These are phyloP conservation scores for Flaveria sonorensis DNA, from an alignment of 129 eudicot species.

Conservation along the genomic window DNA sequence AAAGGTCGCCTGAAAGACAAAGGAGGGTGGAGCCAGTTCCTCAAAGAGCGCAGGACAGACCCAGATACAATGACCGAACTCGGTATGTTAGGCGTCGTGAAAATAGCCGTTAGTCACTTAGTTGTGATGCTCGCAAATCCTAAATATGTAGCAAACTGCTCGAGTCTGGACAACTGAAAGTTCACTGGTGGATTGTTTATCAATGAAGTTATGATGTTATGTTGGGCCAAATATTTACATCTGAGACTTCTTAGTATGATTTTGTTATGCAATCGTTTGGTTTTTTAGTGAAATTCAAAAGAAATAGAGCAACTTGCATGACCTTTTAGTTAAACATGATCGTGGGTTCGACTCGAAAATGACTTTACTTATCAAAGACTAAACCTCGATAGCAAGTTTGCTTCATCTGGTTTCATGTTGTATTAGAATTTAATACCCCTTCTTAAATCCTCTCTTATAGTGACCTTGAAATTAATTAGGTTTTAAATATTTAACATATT, in stretches of 20 bases:
- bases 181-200: slow-evolving; percentile 24
- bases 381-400: too few relatives aligned
- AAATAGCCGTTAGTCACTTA: slow-evolving; percentile 49
- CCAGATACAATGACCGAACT: slow-evolving; percentile 92
- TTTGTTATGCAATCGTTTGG: background rate
- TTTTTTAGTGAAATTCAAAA: too few relatives aligned
- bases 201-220: slow-evolving; percentile 7
- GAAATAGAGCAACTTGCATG: too few relatives aligned
- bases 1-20: slow-evolving; percentile 91
- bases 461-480: background rate
- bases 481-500: background rate
- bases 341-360: too few relatives aligned
- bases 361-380: too few relatives aligned
- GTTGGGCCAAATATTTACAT: background rate
- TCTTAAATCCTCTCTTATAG: background rate
- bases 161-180: background rate
- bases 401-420: too few relatives aligned
- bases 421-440: too few relatives aligned
- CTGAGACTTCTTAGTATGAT: background rate
- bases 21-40: slow-evolving; percentile 97
- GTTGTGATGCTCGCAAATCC: background rate
- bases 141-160: slow-evolving; percentile 17
- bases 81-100: slow-evolving; percentile 92
- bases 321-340: too few relatives aligned
- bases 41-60: slow-evolving; percentile 83